phyloP scores from a whole-genome alignment of 2,329 filamentous ascomycete genomes.

The Lojkania enalia region DNA sequence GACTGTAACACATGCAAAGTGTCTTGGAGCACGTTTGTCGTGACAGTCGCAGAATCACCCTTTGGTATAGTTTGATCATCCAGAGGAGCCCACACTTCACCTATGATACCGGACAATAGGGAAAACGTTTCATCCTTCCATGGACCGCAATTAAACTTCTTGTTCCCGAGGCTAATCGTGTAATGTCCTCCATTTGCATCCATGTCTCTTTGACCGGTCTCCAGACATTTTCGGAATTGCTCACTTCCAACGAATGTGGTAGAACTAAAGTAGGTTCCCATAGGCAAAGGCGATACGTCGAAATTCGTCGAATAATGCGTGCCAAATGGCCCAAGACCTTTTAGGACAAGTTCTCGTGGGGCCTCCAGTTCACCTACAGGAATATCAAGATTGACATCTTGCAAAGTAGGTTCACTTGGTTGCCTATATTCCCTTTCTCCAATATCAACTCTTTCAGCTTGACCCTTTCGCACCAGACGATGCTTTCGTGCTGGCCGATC shows the following conservation, averaged over 20 bases:
- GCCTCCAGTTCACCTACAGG: conserved; percentile 2
- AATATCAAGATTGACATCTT: conserved; percentile 18
- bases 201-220: conserved; percentile 42
- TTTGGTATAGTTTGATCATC: conserved; percentile 3
- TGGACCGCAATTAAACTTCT: conserved; percentile 51
- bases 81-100: conserved; percentile 10
- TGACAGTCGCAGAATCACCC: neutral
- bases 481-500: conserved; percentile 13
- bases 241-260: conserved; percentile 63
- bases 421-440: conserved; percentile 52
- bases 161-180: conserved; percentile 43
- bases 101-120: conserved; percentile 23
- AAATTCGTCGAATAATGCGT: conserved; percentile 58
- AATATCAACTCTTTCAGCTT: conserved; percentile 52
- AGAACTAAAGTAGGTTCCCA: conserved; percentile 59
- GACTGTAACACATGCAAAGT: conserved; percentile 45
- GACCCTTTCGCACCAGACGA: conserved; percentile 40
- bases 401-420: conserved; percentile 40
- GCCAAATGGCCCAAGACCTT: conserved; percentile 54
- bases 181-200: conserved; percentile 46
- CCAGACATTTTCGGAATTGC: conserved; percentile 53
- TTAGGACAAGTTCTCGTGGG: conserved; percentile 20
- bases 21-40: conserved; percentile 8
- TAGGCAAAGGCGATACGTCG: conserved; percentile 53
- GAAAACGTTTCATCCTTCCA: conserved; percentile 61